Evolutionary conservation across 2,329 filamentous ascomycete genomes (phyloP).

Genomic region (Orbilia brochopaga): DNA sequence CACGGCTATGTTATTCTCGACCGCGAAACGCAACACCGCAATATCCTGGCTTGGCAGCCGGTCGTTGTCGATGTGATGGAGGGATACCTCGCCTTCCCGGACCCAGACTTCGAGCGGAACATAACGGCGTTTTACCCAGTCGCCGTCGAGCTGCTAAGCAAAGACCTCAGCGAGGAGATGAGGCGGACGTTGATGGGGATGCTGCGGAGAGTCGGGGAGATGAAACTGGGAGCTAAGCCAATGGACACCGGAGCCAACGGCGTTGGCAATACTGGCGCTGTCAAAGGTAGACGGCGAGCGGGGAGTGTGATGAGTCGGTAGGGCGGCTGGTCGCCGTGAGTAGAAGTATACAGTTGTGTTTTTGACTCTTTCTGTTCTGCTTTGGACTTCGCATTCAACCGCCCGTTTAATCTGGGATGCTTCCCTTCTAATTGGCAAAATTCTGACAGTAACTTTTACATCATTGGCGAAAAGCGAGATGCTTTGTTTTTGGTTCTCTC

Average conservation of each 20-base stretch:
- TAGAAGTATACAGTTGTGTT: no score
- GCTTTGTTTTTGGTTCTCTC: constrained; percentile 2
- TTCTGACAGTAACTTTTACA: not conserved
- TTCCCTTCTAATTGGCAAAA: constrained; percentile 2
- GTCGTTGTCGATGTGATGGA: constrained; percentile 97
- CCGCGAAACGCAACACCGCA: constrained; percentile 94
- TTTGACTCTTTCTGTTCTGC: not conserved
- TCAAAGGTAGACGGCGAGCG: constrained; percentile 24
- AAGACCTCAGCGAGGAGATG: constrained; percentile 80
- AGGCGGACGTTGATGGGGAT: constrained; percentile 78
- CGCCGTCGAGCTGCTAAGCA: constrained; percentile 78
- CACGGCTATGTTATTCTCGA: constrained; percentile 82
- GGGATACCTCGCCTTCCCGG: constrained; percentile 83
- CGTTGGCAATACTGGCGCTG: not conserved
- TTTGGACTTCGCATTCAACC: no score
- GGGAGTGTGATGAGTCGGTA: constrained; percentile 45
- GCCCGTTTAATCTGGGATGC: not conserved
- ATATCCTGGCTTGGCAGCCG: constrained; percentile 95
- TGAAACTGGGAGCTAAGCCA: constrained; percentile 57
- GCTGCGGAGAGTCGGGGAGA: constrained; percentile 81
- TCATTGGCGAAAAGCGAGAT: not conserved
- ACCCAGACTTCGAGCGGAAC: constrained; percentile 78
- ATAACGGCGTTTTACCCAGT: constrained; percentile 85
- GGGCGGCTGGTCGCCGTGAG: not conserved
- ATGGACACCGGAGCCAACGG: constrained; percentile 15